Conservation (phyloP, 1,284 basidiomycete species). For the Ceratobasidium sp. region DNA sequence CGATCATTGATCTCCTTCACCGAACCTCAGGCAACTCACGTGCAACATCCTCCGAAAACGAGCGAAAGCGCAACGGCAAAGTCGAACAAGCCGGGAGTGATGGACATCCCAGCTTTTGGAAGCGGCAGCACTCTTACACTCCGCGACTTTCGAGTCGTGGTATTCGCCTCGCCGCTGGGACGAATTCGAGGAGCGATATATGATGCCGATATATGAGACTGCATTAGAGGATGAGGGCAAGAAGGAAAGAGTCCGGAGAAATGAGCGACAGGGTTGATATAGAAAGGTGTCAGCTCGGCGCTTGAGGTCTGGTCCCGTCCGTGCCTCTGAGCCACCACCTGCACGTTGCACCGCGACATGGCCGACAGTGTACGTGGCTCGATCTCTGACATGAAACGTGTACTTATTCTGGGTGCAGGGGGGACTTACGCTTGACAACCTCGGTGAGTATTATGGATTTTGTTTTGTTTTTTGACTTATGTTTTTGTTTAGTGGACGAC, state of each 20-base stretch:
- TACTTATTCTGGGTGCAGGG: slow-evolving; percentile 22
- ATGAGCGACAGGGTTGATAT: neutral
- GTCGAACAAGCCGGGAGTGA: slow-evolving; percentile 48
- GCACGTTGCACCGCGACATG: slow-evolving; percentile 1
- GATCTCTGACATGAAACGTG: neutral
- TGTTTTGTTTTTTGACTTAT: neutral
- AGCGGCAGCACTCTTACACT: neutral
- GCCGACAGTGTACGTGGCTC: slow-evolving; percentile 20
- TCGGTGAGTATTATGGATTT: slow-evolving; percentile 40
- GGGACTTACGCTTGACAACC: slow-evolving; percentile 44
- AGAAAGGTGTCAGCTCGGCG: neutral
- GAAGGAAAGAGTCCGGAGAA: neutral
- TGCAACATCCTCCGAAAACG: slow-evolving; percentile 84
- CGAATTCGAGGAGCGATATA: slow-evolving; percentile 23
- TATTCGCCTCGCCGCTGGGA: neutral
- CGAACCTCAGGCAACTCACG: slow-evolving; percentile 59
- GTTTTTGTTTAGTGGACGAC: slow-evolving; percentile 43
- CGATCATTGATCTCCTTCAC: neutral
- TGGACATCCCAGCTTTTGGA: neutral
- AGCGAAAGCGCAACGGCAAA: slow-evolving; percentile 60
- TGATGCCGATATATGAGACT: slow-evolving; percentile 6
- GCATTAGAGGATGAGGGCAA: neutral
- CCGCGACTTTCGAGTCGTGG: neutral
- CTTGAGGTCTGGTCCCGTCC: neutral
- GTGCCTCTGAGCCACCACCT: neutral